A percentile compares a stretch with the other conserved stretches of the same genome.
These are phyloP conservation scores for Chalciporus piperatus DNA, from an alignment of 768 basidiomycete species.

Conservation along the genomic window DNA sequence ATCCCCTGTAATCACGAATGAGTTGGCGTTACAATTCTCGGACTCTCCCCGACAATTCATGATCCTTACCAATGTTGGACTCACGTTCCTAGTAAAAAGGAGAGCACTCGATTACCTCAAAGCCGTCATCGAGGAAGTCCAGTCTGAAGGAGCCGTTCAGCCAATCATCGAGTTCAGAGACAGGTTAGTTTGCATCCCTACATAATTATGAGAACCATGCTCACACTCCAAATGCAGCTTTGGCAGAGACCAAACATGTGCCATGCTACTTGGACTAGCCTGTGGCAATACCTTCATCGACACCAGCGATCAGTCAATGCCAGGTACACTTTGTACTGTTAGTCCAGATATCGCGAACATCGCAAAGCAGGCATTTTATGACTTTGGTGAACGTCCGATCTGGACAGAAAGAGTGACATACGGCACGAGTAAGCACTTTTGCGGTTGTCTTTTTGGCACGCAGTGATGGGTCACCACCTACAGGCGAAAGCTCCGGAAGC, in stretches of 20 bases:
- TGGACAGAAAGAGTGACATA: conserved; percentile 79
- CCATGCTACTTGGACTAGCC: conserved; percentile 86
- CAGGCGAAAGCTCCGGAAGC: conserved; percentile 67
- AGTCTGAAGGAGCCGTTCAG: conserved; percentile 71
- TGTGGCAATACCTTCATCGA: conserved; percentile 82
- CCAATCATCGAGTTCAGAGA: conserved; percentile 83
- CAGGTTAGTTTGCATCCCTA: conserved; percentile 44
- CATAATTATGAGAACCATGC: neutral
- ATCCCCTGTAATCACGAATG: conserved; percentile 63
- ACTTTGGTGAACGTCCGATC: conserved; percentile 79
- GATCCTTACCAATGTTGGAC: conserved; percentile 82
- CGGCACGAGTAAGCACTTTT: conserved; percentile 55
- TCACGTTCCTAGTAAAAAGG: conserved; percentile 77
- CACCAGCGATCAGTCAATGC: conserved; percentile 43
- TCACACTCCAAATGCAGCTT: conserved; percentile 50
- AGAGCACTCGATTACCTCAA: conserved; percentile 83
- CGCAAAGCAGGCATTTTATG: conserved; percentile 85
- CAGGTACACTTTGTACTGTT: conserved; percentile 47
- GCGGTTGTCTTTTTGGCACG: neutral
- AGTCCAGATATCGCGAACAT: conserved; percentile 63
- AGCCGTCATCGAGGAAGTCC: conserved; percentile 78
- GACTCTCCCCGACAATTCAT: conserved; percentile 76
- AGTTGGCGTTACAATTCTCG: conserved; percentile 80
- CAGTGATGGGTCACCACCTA: conserved; percentile 1
- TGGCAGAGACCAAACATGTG: conserved; percentile 88